Conservation (phyloP, 192 early-diverging fungal genomes). For the Chytriomyces hyalinus region DNA sequence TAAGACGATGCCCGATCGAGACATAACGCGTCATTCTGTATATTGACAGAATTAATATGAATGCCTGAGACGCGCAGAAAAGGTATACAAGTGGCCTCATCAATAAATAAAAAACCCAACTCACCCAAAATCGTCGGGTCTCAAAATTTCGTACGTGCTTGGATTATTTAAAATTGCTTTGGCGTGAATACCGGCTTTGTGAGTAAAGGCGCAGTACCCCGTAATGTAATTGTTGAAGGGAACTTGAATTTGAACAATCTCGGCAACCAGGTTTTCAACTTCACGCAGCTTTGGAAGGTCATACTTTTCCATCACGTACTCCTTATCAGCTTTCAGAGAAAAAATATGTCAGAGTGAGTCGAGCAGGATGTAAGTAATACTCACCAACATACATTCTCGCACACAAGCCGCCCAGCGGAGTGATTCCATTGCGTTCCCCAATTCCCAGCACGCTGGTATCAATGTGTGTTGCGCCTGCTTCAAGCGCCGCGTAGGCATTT, state of each 20-base stretch:
- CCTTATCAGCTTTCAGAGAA: constrained; percentile 66
- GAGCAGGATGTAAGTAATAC: neutral
- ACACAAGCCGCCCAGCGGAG: constrained; percentile 88
- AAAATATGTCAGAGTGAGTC: too few species aligned
- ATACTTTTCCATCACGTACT: constrained; percentile 92
- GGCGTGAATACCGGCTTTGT: constrained; percentile 99
- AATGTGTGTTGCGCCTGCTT: constrained; percentile 96
- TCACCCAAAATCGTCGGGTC: constrained; percentile 93
- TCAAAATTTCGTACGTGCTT: constrained; percentile 94
- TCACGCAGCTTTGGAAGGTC: constrained; percentile 89
- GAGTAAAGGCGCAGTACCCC: constrained; percentile 97
- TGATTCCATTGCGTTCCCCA: constrained; percentile 98
- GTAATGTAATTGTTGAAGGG: constrained; percentile 99
- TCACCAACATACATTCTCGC: constrained; percentile 83
- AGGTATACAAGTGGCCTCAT: neutral
- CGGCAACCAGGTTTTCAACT: constrained; percentile 94
- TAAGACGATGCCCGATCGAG: constrained; percentile 94
- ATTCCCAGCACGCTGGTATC: constrained; percentile 97
- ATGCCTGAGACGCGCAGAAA: neutral
- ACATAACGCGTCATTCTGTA: constrained; percentile 91
- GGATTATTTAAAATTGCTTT: constrained; percentile 99
- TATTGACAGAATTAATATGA: neutral
- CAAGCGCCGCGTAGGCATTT: constrained; percentile 94
- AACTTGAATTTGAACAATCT: constrained; percentile 89
- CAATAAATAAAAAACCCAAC: constrained; percentile 10